phyloP scores from a whole-genome alignment of 192 early-diverging fungal species.

The Umbelopsis isabellina region DNA sequence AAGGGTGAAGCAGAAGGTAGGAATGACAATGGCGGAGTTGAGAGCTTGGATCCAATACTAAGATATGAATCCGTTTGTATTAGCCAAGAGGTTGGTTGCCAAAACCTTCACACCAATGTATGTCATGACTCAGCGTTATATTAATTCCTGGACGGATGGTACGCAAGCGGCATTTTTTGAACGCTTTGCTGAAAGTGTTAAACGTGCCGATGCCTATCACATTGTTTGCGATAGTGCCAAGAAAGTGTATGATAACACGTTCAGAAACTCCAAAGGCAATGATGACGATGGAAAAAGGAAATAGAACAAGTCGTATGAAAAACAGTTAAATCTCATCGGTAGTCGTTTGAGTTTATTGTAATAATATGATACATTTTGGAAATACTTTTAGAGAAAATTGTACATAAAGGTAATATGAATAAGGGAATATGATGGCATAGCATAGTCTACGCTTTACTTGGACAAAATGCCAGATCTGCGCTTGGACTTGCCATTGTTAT shows the following conservation, averaged over 20 bases:
- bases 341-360: background rate
- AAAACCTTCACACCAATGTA: conserved; percentile 41
- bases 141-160: conserved; percentile 47
- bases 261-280: conserved; percentile 24
- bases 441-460: background rate
- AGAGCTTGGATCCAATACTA: no score
- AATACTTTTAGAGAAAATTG: no score
- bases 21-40: no score
- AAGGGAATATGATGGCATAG: no score
- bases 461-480: background rate
- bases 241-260: conserved; percentile 31
- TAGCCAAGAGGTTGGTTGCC: conserved; percentile 30
- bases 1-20: conserved; percentile 33
- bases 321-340: background rate
- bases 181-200: conserved; percentile 40
- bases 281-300: background rate
- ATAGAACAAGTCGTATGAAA: background rate
- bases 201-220: conserved; percentile 44
- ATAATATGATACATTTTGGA: no score
- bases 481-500: background rate
- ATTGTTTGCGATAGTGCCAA: conserved; percentile 39
- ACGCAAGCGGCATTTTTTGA: conserved; percentile 45
- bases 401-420: no score
- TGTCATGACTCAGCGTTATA: conserved; percentile 35
- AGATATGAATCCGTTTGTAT: conserved; percentile 1